Evolutionary conservation across 202 grass and related monocot species (phyloP), one percentile per base, ranked within the genome.

Genomic region (Miscanthus sacchariflorus): DNA sequence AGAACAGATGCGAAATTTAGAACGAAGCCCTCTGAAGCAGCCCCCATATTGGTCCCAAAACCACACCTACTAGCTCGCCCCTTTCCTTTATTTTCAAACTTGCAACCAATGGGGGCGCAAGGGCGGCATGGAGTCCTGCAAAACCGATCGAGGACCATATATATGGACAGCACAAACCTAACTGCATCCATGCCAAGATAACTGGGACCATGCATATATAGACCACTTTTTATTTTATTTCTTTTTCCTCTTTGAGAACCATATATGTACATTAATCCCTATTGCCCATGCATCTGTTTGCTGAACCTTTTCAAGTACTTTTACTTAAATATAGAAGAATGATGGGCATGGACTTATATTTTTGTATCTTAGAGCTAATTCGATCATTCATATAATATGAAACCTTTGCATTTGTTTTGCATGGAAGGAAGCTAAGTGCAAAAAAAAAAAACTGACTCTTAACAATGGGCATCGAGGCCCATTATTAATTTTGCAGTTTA

Each of bases 81-180:
- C 33, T 84, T 89, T 80, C 13, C 40, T 50, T 13, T n/a, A 18
- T 67, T 85, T 84, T 66, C 81, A 84, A 67, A 30, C 75, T 39
- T 84, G 52, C 87, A 89, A 72, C 81, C 80, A 88, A 84, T 84
- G 50, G 52, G 49, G 21, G 14, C 39, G 49, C 66, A 40, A 67
- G 30, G 49, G 50, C 87, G 49, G 49, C 87, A 79, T 67, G 66
- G 40, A 80, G 54, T 65, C 17, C 76, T 79, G 28, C 75, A 65
- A 74, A 84, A 88, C 12, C 56, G 48, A 50, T 50, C 1, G 14
- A 50, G 48, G 21, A 80, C 81, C 81, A 89, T 79, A 68, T 27
- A 65, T 43, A 58, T 13, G n/a, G 7, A 78, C 67, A 50, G 35
- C 75, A 46, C 15, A 80, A 79, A 80, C 67, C 81, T 67, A 90